These are phyloP conservation scores for Coleophoma cylindrospora DNA, from an alignment of 2,329 filamentous ascomycete species.

Conservation along the genomic window DNA sequence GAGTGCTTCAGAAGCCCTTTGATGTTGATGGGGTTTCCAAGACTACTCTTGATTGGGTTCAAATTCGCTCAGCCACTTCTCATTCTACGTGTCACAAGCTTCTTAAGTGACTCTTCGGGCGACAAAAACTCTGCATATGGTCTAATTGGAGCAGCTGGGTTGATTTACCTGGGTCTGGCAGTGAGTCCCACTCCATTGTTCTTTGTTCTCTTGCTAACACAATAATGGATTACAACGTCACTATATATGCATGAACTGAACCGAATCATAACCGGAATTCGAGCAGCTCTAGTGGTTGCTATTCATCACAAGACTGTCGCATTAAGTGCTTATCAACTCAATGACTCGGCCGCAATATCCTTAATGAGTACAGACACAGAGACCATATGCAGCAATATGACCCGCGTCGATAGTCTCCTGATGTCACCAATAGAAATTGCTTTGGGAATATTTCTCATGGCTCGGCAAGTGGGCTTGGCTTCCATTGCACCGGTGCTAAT, in stretches of 20 bases:
- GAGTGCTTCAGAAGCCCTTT: not conserved
- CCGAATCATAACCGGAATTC: not conserved
- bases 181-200: not conserved
- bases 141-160: not conserved
- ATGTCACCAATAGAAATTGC: not conserved
- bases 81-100: not conserved
- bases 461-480: not conserved
- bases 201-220: too few relatives aligned
- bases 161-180: not conserved
- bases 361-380: not conserved
- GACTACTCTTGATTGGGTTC: not conserved
- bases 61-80: not conserved
- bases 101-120: not conserved
- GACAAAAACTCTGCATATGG: not conserved
- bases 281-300: not conserved
- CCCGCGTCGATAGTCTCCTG: not conserved
- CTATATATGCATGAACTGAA: not conserved
- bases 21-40: not conserved
- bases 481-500: not conserved
- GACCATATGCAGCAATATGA: not conserved
- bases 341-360: not conserved
- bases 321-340: not conserved
- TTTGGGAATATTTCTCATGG: not conserved
- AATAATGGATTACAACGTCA: not conserved
- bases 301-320: not conserved